Base-by-base conservation (phyloP, 2,329 filamentous ascomycete genomes). In the Trichoderma afroharzianum region DNA sequence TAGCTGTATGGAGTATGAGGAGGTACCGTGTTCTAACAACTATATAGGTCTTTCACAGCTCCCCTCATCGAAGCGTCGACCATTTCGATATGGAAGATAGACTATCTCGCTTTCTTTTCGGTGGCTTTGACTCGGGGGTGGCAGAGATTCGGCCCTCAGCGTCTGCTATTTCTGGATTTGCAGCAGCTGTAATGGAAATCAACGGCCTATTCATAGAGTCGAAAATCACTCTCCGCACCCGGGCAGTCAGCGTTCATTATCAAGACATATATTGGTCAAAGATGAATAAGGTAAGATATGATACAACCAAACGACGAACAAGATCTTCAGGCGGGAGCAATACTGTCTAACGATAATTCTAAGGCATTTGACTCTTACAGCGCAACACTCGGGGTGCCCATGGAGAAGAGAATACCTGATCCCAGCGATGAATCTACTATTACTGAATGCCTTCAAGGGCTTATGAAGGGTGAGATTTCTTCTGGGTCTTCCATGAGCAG, bases 201-300 rank as follows among this genome's bases (percentile, higher is more conserved):
- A 73, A 73, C n/a, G 72, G 70, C 26, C 8, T 72, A 15, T 73
- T 73, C 30, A 39, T 69, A 32, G 72, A 73, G 14, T 72, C 69
- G 11, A 69, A 73, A 43, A 55, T 72, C 21, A 47, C 64, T n/a
- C 61, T 73, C 4, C 70, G 72, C 11, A 73, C 50, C n/a, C 36
- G 63, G 28, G 63, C 71, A 32, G 47, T 73, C 6, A 73, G 64
- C 33, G 26, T 73, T n/a, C 30, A 73, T 18, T 26, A 43, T 28
- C 6, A 32, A 6, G 43, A 43, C 14, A 26, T 18, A 3, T n/a
- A 47, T 28, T 58, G 18, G 18, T 30, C 30, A 5, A 70, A 26
- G 15, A 63, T 70, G 14, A 70, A 70, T 4, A 63, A 70, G 68
- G 68, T 64, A 50, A 71, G 39, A 26, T 12, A 32, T 28, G 21